Conservation (phyloP, 163 green algal species). For the Volvox carteri region DNA sequence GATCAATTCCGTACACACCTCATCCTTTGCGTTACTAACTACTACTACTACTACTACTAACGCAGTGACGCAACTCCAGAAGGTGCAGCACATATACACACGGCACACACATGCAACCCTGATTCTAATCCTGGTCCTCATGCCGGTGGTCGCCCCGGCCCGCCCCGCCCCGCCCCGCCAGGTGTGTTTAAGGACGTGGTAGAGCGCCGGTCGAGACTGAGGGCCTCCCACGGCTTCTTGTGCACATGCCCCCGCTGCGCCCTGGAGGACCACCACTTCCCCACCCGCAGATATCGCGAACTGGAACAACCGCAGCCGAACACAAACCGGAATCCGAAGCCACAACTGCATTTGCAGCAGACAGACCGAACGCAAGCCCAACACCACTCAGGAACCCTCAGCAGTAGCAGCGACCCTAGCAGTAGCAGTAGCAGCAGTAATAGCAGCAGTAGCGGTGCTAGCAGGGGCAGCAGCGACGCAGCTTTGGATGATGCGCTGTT, state of each 20-base stretch:
- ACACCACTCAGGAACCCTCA: too few relatives aligned
- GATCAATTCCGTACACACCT: too few relatives aligned
- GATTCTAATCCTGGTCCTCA: too few relatives aligned
- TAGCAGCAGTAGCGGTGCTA: not conserved
- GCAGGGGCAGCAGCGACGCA: not conserved
- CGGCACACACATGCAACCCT: too few relatives aligned
- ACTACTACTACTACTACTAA: too few relatives aligned
- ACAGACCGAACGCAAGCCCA: too few relatives aligned
- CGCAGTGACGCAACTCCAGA: too few relatives aligned
- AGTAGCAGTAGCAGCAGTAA: not conserved
- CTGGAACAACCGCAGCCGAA: not conserved
- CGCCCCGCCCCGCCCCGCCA: not conserved
- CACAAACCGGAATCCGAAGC: not conserved
- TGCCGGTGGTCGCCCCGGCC: too few relatives aligned
- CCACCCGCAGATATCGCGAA: slow-evolving; percentile 6
- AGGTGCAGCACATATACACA: too few relatives aligned
- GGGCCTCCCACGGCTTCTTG: slow-evolving; percentile 56
- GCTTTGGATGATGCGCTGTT: not conserved
- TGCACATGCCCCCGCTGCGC: slow-evolving; percentile 55
- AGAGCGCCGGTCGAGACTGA: slow-evolving; percentile 21
- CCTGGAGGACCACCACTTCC: slow-evolving; percentile 52
- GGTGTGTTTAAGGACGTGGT: slow-evolving; percentile 48
- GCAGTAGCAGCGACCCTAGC: not conserved
- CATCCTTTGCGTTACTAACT: too few relatives aligned
- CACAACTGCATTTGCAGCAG: too few relatives aligned